Evolutionary conservation across 2,329 filamentous ascomycete genomes (phyloP).

Genomic region (Geoglossum cookeanum): DNA sequence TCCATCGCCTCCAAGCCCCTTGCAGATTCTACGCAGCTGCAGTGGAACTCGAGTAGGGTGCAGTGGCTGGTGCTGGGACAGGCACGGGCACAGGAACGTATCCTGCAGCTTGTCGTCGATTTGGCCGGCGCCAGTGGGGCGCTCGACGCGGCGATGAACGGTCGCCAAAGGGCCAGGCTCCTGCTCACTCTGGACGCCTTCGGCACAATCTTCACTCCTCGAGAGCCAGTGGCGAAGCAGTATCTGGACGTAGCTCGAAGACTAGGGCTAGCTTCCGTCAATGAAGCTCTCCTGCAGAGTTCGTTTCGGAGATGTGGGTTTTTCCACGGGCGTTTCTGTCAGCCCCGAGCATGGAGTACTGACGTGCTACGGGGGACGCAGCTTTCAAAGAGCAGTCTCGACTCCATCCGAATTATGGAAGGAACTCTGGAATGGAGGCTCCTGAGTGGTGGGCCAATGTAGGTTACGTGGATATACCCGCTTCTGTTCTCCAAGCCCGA

Average conservation of each 20-base stretch:
- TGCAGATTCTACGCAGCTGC: neutral
- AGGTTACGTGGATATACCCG: conserved; percentile 10
- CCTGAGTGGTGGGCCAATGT: conserved; percentile 42
- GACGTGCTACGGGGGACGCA: neutral
- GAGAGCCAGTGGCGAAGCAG: conserved; percentile 29
- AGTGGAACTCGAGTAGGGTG: neutral
- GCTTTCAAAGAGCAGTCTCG: conserved; percentile 31
- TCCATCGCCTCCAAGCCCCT: neutral
- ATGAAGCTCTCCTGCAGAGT: conserved; percentile 20
- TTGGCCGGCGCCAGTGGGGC: neutral
- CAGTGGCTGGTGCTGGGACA: too few species aligned
- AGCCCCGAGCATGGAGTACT: neutral
- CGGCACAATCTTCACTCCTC: conserved; percentile 40
- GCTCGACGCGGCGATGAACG: neutral
- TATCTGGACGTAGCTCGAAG: conserved; percentile 33
- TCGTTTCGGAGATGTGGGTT: conserved; percentile 22
- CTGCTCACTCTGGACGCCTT: conserved; percentile 45
- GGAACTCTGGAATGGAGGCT: conserved; percentile 29
- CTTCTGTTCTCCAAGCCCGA: neutral
- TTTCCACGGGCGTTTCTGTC: neutral
- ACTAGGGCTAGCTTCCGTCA: conserved; percentile 28
- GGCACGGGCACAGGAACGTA: too few species aligned
- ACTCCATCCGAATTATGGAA: conserved; percentile 40
- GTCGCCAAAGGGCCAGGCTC: conserved; percentile 15
- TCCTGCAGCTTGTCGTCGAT: too few species aligned